Evolutionary conservation across 768 basidiomycete species (phyloP).

Genomic region (Amanita exitialis): DNA sequence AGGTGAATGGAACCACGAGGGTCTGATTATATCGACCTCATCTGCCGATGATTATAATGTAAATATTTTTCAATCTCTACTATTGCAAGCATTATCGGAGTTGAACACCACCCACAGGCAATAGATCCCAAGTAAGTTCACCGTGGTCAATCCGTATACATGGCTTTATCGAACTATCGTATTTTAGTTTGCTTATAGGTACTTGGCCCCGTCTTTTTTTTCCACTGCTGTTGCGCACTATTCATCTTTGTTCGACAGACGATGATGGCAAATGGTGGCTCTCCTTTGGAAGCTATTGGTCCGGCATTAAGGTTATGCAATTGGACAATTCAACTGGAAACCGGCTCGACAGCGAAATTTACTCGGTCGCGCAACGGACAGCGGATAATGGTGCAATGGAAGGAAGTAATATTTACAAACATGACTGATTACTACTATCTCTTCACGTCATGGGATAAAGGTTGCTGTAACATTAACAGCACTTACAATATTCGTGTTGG

Average conservation of each 20-base stretch:
- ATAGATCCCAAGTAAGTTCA: conserved; percentile 41
- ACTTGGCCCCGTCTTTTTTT: too few relatives aligned
- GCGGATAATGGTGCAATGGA: conserved; percentile 37
- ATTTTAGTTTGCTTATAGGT: not conserved
- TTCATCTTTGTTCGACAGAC: too few relatives aligned
- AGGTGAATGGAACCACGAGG: conserved; percentile 31
- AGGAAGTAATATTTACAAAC: conserved; percentile 34
- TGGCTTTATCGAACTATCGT: too few relatives aligned
- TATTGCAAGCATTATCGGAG: not conserved
- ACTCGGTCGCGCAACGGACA: conserved; percentile 25
- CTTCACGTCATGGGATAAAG: conserved; percentile 46
- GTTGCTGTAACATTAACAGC: conserved; percentile 38
- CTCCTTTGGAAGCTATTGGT: too few relatives aligned
- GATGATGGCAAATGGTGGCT: too few relatives aligned
- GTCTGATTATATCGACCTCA: conserved; percentile 35
- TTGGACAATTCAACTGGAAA: conserved; percentile 33
- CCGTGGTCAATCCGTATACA: not conserved
- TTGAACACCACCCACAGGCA: conserved; percentile 20
- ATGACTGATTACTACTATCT: conserved; percentile 39
- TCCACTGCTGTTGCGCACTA: too few relatives aligned
- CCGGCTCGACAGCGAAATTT: conserved; percentile 25
- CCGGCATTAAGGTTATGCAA: conserved; percentile 34
- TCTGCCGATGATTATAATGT: conserved; percentile 21
- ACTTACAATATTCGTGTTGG: conserved; percentile 56
- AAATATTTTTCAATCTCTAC: conserved; percentile 20